Evolutionary conservation across 306 rosid species (phyloP).

Genomic region (Vigna nakashimae): DNA sequence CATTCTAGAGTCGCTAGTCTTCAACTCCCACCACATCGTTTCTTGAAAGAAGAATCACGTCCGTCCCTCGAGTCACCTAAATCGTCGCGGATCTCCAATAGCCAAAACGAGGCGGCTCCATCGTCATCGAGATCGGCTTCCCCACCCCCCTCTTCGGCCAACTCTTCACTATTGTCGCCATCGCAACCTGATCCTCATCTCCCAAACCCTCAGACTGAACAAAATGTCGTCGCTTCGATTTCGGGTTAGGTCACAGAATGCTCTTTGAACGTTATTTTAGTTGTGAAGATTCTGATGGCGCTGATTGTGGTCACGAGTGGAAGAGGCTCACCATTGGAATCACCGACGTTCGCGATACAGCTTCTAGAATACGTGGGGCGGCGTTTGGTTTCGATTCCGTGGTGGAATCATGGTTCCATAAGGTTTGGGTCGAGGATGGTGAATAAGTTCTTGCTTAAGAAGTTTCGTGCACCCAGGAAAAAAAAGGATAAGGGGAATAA

Average conservation of each 20-base stretch:
- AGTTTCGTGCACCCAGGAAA: too few species aligned
- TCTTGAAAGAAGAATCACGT: too few species aligned
- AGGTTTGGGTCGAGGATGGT: neutral
- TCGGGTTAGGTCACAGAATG: neutral
- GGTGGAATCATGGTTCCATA: constrained; percentile 24
- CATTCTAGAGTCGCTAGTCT: too few species aligned
- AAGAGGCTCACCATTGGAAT: constrained; percentile 60
- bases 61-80: too few species aligned
- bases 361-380: constrained; percentile 59
- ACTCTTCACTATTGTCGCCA: neutral
- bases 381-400: constrained; percentile 34
- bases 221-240: neutral
- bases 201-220: neutral
- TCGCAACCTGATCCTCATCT: neutral
- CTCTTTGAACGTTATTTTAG: constrained; percentile 4
- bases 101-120: constrained; percentile 64
- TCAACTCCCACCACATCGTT: too few species aligned
- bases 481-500: too few species aligned
- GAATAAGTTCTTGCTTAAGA: too few species aligned
- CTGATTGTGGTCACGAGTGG: constrained; percentile 49
- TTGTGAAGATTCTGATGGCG: constrained; percentile 50
- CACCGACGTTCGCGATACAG: constrained; percentile 70
- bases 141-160: constrained; percentile 52
- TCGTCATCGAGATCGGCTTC: constrained; percentile 85
- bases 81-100: too few species aligned